Evolutionary conservation across 2,329 filamentous ascomycete genomes (phyloP).

Genomic region (Lachnellula cervina): DNA sequence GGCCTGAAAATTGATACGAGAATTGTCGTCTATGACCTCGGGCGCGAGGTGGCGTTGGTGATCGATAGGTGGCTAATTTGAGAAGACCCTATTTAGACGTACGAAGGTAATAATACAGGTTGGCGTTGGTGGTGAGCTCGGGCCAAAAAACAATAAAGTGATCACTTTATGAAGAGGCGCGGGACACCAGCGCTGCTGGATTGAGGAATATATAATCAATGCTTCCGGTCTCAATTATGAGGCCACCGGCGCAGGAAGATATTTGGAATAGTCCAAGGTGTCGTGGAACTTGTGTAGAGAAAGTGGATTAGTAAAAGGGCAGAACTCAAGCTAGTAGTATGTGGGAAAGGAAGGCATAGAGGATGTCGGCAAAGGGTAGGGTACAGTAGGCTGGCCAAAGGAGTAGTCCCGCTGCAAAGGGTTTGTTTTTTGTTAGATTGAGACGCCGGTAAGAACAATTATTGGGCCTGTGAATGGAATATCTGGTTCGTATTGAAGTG

Average conservation of each 20-base stretch:
- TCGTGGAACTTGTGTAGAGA: constrained; percentile 13
- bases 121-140: constrained; percentile 14
- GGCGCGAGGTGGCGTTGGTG: constrained; percentile 15
- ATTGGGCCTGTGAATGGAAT: no score
- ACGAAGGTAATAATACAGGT: constrained; percentile 13
- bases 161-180: constrained; percentile 9
- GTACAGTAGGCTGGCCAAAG: constrained; percentile 22
- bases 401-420: constrained; percentile 19
- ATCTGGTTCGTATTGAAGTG: no score
- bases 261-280: constrained; percentile 15
- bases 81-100: background rate
- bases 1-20: constrained; percentile 16
- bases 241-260: constrained; percentile 11
- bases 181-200: background rate
- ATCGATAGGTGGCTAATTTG: constrained; percentile 17
- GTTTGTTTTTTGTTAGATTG: constrained; percentile 15
- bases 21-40: constrained; percentile 21
- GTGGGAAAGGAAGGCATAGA: constrained; percentile 21
- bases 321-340: constrained; percentile 9
- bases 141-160: constrained; percentile 13
- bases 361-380: constrained; percentile 21
- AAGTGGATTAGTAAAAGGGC: constrained; percentile 12
- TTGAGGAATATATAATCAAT: constrained; percentile 7
- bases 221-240: constrained; percentile 15
- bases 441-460: background rate